Evolutionary conservation across 2,329 filamentous ascomycete species (phyloP).

Genomic region (Gaeumannomyces tritici): DNA sequence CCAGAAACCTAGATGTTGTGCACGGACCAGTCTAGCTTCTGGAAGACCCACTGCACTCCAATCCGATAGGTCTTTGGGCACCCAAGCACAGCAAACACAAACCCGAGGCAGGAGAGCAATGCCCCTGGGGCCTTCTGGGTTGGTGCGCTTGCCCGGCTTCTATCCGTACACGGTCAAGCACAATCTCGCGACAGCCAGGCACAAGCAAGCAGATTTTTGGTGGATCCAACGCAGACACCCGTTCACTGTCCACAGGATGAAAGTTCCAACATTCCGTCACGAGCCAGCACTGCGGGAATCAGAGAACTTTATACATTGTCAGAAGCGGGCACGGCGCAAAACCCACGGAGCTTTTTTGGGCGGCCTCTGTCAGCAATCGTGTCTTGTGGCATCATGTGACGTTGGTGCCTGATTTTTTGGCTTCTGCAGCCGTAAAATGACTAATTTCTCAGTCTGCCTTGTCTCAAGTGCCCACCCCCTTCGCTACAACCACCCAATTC

Average conservation of each 20-base stretch:
- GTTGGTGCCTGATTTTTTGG: background rate
- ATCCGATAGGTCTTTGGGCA: background rate
- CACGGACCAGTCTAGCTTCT: background rate
- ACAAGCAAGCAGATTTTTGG: background rate
- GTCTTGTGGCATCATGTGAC: background rate
- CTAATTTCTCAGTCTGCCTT: constrained; percentile 9
- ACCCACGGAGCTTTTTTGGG: background rate
- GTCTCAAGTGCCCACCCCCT: background rate
- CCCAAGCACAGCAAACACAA: background rate
- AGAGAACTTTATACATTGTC: background rate
- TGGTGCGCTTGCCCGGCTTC: background rate
- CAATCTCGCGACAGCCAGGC: background rate
- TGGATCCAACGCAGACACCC: background rate
- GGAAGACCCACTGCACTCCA: background rate
- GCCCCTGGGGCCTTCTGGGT: background rate
- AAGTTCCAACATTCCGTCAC: background rate
- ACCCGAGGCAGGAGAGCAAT: background rate
- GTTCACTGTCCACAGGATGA: background rate
- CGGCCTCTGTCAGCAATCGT: background rate
- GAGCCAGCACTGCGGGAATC: background rate
- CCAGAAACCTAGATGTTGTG: background rate
- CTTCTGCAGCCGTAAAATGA: background rate
- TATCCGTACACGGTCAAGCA: background rate
- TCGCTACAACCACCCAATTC: background rate
- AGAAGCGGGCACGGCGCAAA: too few relatives aligned